Conservation (phyloP, 2,329 filamentous ascomycete genomes). For the Penicillium sp. region DNA sequence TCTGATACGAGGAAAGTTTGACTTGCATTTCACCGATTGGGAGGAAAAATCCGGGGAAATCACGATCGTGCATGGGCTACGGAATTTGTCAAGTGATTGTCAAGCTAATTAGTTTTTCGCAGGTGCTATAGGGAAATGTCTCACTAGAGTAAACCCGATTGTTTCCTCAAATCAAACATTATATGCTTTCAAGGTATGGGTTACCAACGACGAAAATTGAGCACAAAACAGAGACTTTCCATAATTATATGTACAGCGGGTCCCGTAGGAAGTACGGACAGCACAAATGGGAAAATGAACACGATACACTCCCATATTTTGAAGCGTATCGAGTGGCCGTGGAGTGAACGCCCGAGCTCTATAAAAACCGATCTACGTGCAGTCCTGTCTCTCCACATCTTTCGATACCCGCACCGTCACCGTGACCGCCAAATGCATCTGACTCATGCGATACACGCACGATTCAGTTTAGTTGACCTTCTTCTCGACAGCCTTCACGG, state of each 20-base stretch:
- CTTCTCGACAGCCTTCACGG: conserved; percentile 26
- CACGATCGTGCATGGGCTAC: neutral
- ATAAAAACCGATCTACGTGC: conserved; percentile 11
- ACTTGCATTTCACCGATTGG: conserved; percentile 19
- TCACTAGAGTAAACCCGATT: neutral
- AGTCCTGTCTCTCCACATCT: conserved; percentile 5
- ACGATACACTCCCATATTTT: neutral
- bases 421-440: neutral
- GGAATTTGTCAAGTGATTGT: neutral
- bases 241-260: conserved; percentile 26
- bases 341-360: neutral
- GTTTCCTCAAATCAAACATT: neutral
- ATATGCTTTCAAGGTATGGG: neutral
- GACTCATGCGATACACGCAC: neutral
- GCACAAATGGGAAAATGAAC: neutral
- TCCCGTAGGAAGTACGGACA: conserved; percentile 4
- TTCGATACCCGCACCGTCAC: conserved; percentile 1
- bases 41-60: conserved; percentile 22
- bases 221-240: conserved; percentile 15
- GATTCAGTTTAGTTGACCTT: conserved; percentile 14
- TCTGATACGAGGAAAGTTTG: conserved; percentile 23
- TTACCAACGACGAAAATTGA: neutral
- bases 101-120: neutral
- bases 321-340: neutral
- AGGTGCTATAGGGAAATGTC: neutral